Evolutionary conservation across 371 early-diverging fungal genomes (phyloP).

Genomic region (Mucor indicus): DNA sequence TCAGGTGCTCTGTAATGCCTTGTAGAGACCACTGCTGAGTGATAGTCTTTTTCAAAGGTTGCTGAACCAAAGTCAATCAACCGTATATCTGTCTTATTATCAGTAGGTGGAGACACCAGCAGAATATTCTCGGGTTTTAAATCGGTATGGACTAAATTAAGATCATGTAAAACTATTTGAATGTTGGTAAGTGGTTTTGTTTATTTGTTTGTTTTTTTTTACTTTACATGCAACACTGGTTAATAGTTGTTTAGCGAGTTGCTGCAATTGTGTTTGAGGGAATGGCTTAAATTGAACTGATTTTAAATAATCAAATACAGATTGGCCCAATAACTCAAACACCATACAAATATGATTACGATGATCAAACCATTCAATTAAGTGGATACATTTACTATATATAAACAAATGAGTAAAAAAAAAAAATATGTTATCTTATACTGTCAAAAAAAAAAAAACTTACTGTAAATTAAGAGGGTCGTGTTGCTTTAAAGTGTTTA

Average conservation of each 20-base stretch:
- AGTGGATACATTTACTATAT: constrained; percentile 67
- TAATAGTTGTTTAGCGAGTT: constrained; percentile 76
- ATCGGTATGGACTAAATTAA: constrained; percentile 87
- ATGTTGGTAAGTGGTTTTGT: not conserved
- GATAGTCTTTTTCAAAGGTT: constrained; percentile 90
- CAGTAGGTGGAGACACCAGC: constrained; percentile 32
- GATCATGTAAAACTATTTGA: constrained; percentile 69
- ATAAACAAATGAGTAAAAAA: not conserved
- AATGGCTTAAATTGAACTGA: constrained; percentile 84
- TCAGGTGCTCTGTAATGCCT: constrained; percentile 97
- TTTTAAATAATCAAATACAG: constrained; percentile 92
- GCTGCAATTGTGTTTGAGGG: constrained; percentile 76
- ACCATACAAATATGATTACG: constrained; percentile 96
- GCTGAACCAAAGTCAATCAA: constrained; percentile 96
- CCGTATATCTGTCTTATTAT: constrained; percentile 63
- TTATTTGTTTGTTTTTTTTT: not conserved
- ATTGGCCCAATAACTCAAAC: constrained; percentile 84
- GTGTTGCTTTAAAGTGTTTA: constrained; percentile 69
- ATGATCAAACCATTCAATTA: constrained; percentile 78
- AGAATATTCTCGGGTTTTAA: constrained; percentile 90
- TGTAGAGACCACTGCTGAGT: constrained; percentile 85
- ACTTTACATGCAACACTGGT: constrained; percentile 70
- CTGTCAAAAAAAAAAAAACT: constrained; percentile 6
- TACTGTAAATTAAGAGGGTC: constrained; percentile 73
- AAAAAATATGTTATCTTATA: not conserved